A percentile compares a stretch with the other conserved stretches of the same genome.
These are phyloP conservation scores for Coniochaeta ligniaria DNA, from an alignment of 2,329 filamentous ascomycete genomes.

Conservation along the genomic window DNA sequence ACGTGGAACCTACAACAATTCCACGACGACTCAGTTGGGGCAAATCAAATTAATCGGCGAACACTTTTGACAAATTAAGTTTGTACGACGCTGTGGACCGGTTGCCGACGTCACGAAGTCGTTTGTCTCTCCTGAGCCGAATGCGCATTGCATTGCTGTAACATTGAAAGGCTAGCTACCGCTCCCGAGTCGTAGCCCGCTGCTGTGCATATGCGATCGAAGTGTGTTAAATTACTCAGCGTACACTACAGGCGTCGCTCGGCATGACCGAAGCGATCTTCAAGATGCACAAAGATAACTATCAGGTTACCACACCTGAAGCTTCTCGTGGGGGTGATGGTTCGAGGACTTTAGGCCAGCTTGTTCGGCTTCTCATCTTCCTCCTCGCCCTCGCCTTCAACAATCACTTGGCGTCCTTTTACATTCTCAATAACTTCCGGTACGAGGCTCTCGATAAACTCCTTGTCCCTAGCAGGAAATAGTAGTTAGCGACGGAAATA, in stretches of 20 bases:
- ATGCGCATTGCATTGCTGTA: neutral
- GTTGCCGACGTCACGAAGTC: neutral
- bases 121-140: neutral
- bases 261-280: neutral
- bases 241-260: neutral
- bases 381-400: constrained; percentile 65
- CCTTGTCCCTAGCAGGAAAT: constrained; percentile 51
- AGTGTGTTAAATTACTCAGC: neutral
- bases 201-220: neutral
- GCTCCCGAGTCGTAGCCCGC: neutral
- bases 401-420: constrained; percentile 59
- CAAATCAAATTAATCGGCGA: neutral
- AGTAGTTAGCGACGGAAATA: constrained; percentile 3
- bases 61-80: neutral
- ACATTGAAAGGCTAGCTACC: neutral
- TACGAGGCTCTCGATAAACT: constrained; percentile 71
- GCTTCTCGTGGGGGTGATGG: neutral
- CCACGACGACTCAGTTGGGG: neutral
- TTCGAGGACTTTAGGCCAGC: neutral
- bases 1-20: neutral
- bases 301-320: neutral
- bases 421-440: constrained; percentile 72
- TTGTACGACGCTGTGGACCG: neutral
- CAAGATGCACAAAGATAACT: neutral
- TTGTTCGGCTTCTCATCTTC: neutral